Percentiles rank a stretch among this genome's conserved stretches.
Conservation (phyloP, 140 eudicot species). For the Stevia rebaudiana region DNA sequence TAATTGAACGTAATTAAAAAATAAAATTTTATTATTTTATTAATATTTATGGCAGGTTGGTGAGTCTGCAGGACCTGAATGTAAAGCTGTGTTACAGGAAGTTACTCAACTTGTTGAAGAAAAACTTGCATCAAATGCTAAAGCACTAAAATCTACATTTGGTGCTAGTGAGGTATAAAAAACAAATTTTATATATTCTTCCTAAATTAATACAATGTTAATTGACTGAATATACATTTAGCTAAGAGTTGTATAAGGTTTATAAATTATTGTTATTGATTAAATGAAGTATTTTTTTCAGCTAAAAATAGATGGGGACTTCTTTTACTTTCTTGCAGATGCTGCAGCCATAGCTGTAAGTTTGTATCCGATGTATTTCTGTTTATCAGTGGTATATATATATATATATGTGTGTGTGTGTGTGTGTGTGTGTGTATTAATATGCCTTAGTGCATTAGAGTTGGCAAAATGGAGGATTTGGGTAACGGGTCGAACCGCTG, state of each 20-base stretch:
- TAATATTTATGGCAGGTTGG: constrained; percentile 55
- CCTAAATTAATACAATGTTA: too few relatives aligned
- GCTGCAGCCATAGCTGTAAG: constrained; percentile 92
- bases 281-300: constrained; percentile 28
- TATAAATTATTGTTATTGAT: constrained; percentile 5
- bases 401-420: too few relatives aligned
- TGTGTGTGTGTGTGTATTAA: background rate
- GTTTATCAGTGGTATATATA: background rate
- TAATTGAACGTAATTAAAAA: background rate
- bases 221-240: background rate
- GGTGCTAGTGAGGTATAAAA: constrained; percentile 62
- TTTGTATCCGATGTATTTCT: background rate
- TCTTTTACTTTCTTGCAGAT: constrained; percentile 89
- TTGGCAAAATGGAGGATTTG: background rate
- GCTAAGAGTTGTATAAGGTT: background rate
- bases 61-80: constrained; percentile 94
- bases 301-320: constrained; percentile 81
- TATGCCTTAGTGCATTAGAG: background rate
- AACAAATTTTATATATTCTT: background rate
- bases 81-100: constrained; percentile 92
- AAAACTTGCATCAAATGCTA: constrained; percentile 50
- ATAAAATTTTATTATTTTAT: too few relatives aligned
- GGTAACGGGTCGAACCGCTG: background rate
- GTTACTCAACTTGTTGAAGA: constrained; percentile 78
- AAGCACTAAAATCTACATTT: constrained; percentile 56